Base-by-base conservation (phyloP, 2,329 filamentous ascomycete species). In the Lecanoromycetidae sp. region DNA sequence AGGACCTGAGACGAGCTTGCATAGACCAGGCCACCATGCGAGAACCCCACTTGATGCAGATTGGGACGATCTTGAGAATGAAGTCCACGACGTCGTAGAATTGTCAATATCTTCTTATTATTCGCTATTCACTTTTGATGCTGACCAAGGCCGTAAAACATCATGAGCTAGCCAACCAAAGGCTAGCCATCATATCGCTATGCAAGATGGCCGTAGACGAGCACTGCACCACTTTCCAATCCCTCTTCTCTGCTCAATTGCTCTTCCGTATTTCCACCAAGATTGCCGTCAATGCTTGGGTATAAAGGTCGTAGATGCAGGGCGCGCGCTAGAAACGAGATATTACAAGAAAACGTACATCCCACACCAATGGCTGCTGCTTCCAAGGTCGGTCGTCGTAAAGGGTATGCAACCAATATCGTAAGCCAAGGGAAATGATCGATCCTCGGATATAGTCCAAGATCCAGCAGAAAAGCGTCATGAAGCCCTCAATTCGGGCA, bases 401-500 rank as follows among this genome's bases (percentile, higher is more conserved):
- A 15, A 25, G 34, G 35, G 22, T 46, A 50, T 46, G 42, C 48
- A 41, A 36, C 20, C 17, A 26, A 22, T 22, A 20, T 42, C 36
- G 15, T 32, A 39, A 41, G 35, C 13, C 40, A 39, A 34, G 9
- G 22, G 34, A 13, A 34, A n/a, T 15, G 32, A n/a, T n/a, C n/a
- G n/a, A n/a, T n/a, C n/a, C n/a, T n/a, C n/a, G n/a, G n/a, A n/a
- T n/a, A n/a, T n/a, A n/a, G n/a, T n/a, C n/a, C n/a, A n/a, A n/a
- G n/a, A n/a, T n/a, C n/a, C n/a, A n/a, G n/a, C n/a, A n/a, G n/a
- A n/a, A 7, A 23, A 42, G 9, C 17, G 41, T 33, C 27, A n/a
- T 19, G 26, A 15, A 34, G 34, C 17, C 49, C 59, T 69, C 83
- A 85, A 75, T 84, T 87, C 62, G 90, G 86, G 82, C 91, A 98